Base-by-base conservation (phyloP, 192 early-diverging fungal genomes). In the Coemansia javaensis region DNA sequence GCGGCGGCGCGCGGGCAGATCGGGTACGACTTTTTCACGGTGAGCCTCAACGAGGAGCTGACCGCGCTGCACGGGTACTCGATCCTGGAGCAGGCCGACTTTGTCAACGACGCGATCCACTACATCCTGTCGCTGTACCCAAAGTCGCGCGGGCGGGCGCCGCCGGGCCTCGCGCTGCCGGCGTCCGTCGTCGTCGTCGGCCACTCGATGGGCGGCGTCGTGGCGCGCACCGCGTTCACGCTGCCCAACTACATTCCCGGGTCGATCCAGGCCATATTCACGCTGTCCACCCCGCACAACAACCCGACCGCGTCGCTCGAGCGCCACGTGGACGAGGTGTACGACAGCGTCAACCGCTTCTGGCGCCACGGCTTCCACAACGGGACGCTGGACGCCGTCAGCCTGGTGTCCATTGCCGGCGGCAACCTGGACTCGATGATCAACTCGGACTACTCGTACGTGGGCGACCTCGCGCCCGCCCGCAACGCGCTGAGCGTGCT, bases 201-300 rank as follows among this genome's bases (percentile, higher is more conserved):
- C 11, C 92, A 98, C 59, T 95, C 92, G 9, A 96, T 98, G 93
- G 95, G 95, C 27, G 93, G 93, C 10, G 82, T 95, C n/a, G 93
- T 94, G 15, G 92, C 93, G 1, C 77, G 93, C 9, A 79, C 82
- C 1, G 76, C 90, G 25, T 78, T 90, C 39, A 81, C 76, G 0
- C 70, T 90, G 41, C 52, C 77, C 0, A 92, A 86, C 72, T 85
- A 86, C 58, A 49, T 74, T 4, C 67, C 78, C 0, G 84, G 83
- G 3, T 84, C 82, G 3, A 79, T 97, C 23, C 77, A 83, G 27
- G 86, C 90, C 2, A 83, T 98, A 12, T 63, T 98, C 21, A 96
- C 92, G 5, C 48, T 98, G 18, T 79, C 95, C 0, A 89, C 93
- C 0, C 95, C 95, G 31, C 95, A 95, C 53, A 59, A 81, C 43